Evolutionary conservation across 345 rosid species (phyloP), one percentile per base, ranked within the genome.

Genomic region (Capsella bursapastoris): DNA sequence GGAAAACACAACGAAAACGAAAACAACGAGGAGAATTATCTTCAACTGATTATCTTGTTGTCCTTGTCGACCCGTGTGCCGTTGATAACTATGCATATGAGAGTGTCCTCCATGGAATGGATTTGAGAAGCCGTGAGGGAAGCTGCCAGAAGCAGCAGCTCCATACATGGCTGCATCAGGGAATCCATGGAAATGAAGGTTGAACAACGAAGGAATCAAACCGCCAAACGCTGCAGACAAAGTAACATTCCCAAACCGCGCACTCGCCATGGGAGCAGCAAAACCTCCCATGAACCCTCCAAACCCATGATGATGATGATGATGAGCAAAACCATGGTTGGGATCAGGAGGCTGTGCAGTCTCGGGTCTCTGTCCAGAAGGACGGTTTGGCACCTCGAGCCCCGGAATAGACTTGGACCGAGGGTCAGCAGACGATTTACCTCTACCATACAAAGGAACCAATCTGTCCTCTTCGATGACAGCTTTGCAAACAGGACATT

Each of bases 401-500:
- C 91, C 95, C 0, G 98, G 99, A 31, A 88, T 69, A 11, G 97
- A 89, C 80, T 83, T 96, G 9, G 98, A 88, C 31, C 99, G 81
- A 11, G 99, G 99, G 63, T 96, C 98, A 8, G 88, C 29, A 0
- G 97, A 84, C 0, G 93, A 77, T 66, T 96, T 96, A 1, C 99
- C 99, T 72, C 99, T 82, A 73, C 99, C 99, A 78, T 96, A 96
- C 27, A 96, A 76, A 15, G 99, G 99, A 61, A 96, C 96, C 83
- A 96, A 49, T 71, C 92, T 88, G 71, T 92, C 90, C 86, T 96
- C 98, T 79, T 96, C 89, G 16, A 92, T 65, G 0, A 83, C 7
- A 27, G 99, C 98, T 84, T 96, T 92, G 81, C 99, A 96, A 72
- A 96, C 99, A 0, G 98, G 99, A 35, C 99, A 96, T 67, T 92